Percentiles rank a stretch among this genome's conserved stretches.
These are phyloP conservation scores for Carex cristatella DNA, from an alignment of 176 grass and related monocot species.

Conservation along the genomic window DNA sequence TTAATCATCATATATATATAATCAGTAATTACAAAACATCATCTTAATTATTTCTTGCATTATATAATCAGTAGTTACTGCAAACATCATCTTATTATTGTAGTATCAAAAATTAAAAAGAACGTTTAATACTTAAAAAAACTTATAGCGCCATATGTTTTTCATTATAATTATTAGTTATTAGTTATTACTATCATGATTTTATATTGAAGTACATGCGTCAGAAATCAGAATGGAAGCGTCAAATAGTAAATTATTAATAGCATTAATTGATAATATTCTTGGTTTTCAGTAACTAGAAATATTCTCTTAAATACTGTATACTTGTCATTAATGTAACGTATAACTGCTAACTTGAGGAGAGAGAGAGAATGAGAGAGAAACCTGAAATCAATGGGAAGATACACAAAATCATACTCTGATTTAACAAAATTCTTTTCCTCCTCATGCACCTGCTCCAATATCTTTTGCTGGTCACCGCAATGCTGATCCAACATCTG, in stretches of 20 bases:
- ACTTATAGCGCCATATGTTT: too few species aligned
- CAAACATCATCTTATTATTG: too few species aligned
- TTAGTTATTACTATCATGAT: background rate
- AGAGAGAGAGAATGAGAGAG: background rate
- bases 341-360: background rate
- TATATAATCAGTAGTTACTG: too few species aligned
- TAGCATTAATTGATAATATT: constrained; percentile 8
- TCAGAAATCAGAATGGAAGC: background rate
- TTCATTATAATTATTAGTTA: too few species aligned
- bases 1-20: background rate
- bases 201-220: background rate
- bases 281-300: background rate
- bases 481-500: constrained; percentile 62
- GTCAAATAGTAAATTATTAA: background rate
- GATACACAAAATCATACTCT: constrained; percentile 67
- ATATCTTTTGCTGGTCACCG: constrained; percentile 17
- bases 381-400: constrained; percentile 81
- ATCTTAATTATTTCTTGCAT: background rate
- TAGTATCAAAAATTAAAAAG: background rate
- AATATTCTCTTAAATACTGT: constrained; percentile 3
- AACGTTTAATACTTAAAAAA: too few species aligned
- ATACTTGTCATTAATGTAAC: background rate
- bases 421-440: background rate
- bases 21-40: background rate
- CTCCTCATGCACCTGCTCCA: background rate